Evolutionary conservation across 805 yeast species (phyloP).

Genomic region (Nakazawaea siamensis): DNA sequence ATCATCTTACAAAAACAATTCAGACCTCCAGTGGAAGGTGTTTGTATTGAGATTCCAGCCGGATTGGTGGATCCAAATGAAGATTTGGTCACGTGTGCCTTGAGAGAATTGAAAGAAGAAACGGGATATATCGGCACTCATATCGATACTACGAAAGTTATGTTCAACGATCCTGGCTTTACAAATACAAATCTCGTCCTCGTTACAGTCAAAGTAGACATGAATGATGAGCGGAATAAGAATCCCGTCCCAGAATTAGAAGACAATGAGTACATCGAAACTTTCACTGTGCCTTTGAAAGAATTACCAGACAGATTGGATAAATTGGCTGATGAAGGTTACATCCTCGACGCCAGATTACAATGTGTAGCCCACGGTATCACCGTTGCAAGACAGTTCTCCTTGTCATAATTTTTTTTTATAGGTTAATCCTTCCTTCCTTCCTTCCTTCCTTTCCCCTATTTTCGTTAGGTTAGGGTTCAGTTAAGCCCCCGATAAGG

Average conservation of each 20-base stretch:
- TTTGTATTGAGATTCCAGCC: conserved; percentile 92
- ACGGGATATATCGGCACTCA: conserved; percentile 83
- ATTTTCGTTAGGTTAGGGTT: too few relatives aligned
- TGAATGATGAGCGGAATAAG: conserved; percentile 52
- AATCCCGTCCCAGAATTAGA: conserved; percentile 73
- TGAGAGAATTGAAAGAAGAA: conserved; percentile 83
- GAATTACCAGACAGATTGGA: conserved; percentile 47
- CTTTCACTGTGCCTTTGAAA: conserved; percentile 63
- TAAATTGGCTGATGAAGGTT: conserved; percentile 54
- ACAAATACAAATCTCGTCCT: conserved; percentile 82
- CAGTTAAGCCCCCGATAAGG: too few relatives aligned
- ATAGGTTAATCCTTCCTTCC: too few relatives aligned
- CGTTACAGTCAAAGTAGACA: conserved; percentile 73
- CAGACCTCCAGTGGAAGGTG: conserved; percentile 86
- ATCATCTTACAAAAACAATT: conserved; percentile 78
- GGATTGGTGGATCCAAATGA: conserved; percentile 88
- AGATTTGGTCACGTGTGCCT: conserved; percentile 68
- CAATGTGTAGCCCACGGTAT: conserved; percentile 83
- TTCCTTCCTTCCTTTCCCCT: not conserved
- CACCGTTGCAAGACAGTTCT: conserved; percentile 33
- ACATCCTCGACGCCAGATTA: conserved; percentile 77
- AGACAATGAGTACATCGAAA: conserved; percentile 87
- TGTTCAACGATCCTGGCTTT: conserved; percentile 57
- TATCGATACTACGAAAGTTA: conserved; percentile 16
- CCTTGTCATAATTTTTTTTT: too few relatives aligned